These are phyloP conservation scores for Hericium alpestre DNA, from an alignment of 768 basidiomycete species.

Conservation along the genomic window DNA sequence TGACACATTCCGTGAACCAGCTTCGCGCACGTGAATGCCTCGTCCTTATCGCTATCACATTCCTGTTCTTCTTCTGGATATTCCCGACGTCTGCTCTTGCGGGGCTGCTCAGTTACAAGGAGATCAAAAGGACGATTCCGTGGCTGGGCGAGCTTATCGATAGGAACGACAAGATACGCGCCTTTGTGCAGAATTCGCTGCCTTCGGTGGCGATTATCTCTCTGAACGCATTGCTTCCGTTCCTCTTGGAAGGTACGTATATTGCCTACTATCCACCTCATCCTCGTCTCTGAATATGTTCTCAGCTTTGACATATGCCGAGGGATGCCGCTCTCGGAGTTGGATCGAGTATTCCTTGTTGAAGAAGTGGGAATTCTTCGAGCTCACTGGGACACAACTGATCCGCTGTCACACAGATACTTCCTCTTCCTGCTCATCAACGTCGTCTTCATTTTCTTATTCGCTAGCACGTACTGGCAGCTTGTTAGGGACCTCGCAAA, in stretches of 20 bases:
- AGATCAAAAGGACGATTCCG: constrained; percentile 84
- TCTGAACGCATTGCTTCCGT: constrained; percentile 82
- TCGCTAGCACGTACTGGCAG: constrained; percentile 88
- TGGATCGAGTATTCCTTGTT: constrained; percentile 89
- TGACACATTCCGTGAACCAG: constrained; percentile 52
- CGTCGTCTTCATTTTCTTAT: constrained; percentile 88
- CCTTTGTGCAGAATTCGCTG: constrained; percentile 89
- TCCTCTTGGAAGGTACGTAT: constrained; percentile 71
- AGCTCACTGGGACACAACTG: constrained; percentile 4
- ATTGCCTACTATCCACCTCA: not conserved
- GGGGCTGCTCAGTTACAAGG: constrained; percentile 79
- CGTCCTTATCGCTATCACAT: constrained; percentile 54
- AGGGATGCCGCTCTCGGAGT: constrained; percentile 83
- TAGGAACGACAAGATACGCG: constrained; percentile 65
- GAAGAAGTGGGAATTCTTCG: constrained; percentile 51
- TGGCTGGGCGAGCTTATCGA: constrained; percentile 84
- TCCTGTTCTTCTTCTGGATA: constrained; percentile 85
- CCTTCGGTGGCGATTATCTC: constrained; percentile 85
- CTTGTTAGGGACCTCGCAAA: constrained; percentile 86
- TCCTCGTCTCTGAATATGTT: constrained; percentile 1
- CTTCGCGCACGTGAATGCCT: constrained; percentile 59
- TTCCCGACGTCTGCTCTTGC: constrained; percentile 86
- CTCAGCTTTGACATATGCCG: constrained; percentile 68
- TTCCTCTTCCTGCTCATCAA: constrained; percentile 87
- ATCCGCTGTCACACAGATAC: constrained; percentile 44